Percentiles rank a stretch among this genome's conserved stretches.
phyloP scores from a whole-genome alignment of 306 rosid species.

The Sophora flavescens region DNA sequence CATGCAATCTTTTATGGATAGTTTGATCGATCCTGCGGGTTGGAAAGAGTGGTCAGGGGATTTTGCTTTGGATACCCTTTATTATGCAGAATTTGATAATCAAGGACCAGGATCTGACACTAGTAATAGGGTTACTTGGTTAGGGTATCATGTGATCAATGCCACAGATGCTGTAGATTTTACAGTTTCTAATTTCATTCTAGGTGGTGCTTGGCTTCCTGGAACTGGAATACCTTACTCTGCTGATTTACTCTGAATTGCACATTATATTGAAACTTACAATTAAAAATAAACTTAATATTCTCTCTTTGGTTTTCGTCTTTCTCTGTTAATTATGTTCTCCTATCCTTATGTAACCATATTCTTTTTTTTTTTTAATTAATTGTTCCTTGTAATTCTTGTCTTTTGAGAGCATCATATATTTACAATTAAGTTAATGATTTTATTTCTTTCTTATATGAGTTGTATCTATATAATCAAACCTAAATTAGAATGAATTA shows the following conservation, averaged over 20 bases:
- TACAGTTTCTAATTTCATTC: conserved; percentile 50
- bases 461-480: too few species aligned
- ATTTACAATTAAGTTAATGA: neutral
- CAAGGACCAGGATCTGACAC: conserved; percentile 53
- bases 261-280: neutral
- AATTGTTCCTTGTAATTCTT: neutral
- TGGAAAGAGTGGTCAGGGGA: conserved; percentile 57
- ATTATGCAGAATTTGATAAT: conserved; percentile 57
- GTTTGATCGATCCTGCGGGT: conserved; percentile 53
- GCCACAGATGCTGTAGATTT: conserved; percentile 41
- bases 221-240: conserved; percentile 48
- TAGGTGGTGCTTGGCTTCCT: conserved; percentile 56
- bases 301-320: neutral
- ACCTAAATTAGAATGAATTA: too few species aligned
- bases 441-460: too few species aligned
- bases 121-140: conserved; percentile 53
- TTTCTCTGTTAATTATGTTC: neutral
- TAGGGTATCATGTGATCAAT: conserved; percentile 44
- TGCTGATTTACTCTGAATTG: conserved; percentile 40
- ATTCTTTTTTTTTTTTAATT: neutral
- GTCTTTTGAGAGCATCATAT: neutral
- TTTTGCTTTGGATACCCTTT: conserved; percentile 55
- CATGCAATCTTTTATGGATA: conserved; percentile 59
- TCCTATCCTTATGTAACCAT: neutral
- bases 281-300: neutral